Base-by-base conservation (phyloP, 2,329 filamentous ascomycete genomes). In the Fusarium lateritium region DNA sequence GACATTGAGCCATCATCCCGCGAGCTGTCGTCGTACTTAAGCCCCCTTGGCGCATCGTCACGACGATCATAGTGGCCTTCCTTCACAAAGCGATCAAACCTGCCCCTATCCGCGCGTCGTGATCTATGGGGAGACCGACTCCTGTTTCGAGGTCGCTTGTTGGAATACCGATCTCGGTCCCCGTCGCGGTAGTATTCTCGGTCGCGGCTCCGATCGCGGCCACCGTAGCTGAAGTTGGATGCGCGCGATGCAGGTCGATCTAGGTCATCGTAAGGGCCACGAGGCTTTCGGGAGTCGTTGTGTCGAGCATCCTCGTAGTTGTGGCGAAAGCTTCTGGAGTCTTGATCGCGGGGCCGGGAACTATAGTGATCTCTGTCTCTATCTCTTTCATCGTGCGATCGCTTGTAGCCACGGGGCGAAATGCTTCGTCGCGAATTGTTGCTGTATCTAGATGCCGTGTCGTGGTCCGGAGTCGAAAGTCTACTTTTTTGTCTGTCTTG, bases 401-500 rank as follows among this genome's bases (percentile, higher is more conserved):
- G 87, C 80, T 94, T 94, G 74, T 86, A 87, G 62, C 88, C 90
- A 72, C 85, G 86, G 62, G 90, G 89, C 46, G 90, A 91, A 73
- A 85, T 82, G 77, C 83, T 86, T 71, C 83, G 83, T 74, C 84
- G 83, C 56, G 78, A 77, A 19, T 78, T 78, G 69, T 75, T 77
- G 74, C 78, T 81, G 71, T 81, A 74, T 75, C 80, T 83, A 47
- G 83, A 79, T 67, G 78, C 78, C 69, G 80, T 76, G 77, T 83
- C 83, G 81, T 81, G 76, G 44, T 87, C 86, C 73, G 88, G 88
- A 68, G 88, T 89, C 77, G 87, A 86, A 74, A 82, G 78, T 85
- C 84, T 87, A 79, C 82, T 85, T 82, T 86, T 89, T 83, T 82
- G 86, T 94, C 94, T 97, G 92, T 92, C 88, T 87, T 86, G 89